These are phyloP conservation scores for Xerocomus brunneocitrinus DNA, from an alignment of 768 basidiomycete genomes.

Conservation along the genomic window DNA sequence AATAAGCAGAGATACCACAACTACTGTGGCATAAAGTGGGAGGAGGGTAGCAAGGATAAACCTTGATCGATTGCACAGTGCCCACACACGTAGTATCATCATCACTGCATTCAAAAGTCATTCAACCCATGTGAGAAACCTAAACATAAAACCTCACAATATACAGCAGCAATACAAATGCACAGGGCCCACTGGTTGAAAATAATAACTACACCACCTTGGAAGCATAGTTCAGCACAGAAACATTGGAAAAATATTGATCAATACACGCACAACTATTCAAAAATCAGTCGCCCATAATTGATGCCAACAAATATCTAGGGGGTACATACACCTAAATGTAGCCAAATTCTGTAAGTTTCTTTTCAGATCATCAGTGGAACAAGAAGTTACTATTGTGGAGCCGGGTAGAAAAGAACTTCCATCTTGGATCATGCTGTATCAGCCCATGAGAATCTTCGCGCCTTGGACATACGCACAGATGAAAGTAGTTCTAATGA, in stretches of 20 bases:
- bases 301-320: no score
- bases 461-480: neutral
- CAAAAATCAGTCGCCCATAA: no score
- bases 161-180: no score
- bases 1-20: neutral
- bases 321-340: neutral
- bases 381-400: neutral
- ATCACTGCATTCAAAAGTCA: no score
- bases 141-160: no score
- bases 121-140: no score
- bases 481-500: neutral
- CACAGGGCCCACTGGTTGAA: no score
- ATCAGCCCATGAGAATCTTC: neutral
- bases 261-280: no score
- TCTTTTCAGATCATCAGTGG: neutral
- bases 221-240: no score
- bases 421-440: neutral
- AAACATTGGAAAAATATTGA: no score
- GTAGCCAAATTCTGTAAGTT: neutral
- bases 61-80: neutral
- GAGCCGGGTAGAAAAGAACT: neutral
- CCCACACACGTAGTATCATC: slow-evolving; percentile 1
- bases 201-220: neutral
- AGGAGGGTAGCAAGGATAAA: neutral
- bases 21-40: neutral